Base-by-base conservation (phyloP, 176 grass and related monocot species). In the Musa beccarii region DNA sequence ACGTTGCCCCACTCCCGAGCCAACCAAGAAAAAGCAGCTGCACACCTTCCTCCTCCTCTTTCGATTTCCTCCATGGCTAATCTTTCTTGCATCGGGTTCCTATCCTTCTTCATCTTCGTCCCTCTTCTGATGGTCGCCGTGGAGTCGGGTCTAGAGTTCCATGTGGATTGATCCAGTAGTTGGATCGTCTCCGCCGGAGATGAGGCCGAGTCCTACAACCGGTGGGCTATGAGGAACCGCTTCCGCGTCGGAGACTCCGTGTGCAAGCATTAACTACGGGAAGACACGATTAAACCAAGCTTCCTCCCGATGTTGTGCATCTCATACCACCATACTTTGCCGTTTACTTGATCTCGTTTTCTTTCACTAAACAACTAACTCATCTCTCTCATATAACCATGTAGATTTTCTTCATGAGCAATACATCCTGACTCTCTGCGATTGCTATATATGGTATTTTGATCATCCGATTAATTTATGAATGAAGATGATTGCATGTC, bases 161-260 rank as follows among this genome's bases (percentile, higher is more conserved):
- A 11, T 59, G 83, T 81, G 1, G 83, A 78, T 9, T 78, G 83
- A 11, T 26, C 78, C 54, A 56, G 49, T 7, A 78, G 83, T 8
- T 85, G 83, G 83, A 51, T 49, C 1, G 15, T 77, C 15, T 78
- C 83, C 9, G 49, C 29, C 21, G 54, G 20, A 51, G 15, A 85
- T 4, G 64, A 80, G 3, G 15, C 78, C 29, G 78, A 75, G 26
- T 70, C 53, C 11, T 85, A 80, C 71, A 85, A 80, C 63, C 63
- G 69, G 11, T 85, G 83, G 83, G 76, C 78, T 34, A 79, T 55
- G 54, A 72, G 53, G 25, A 80, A 56, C 54, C 62, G 69, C 3
- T 85, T 85, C 62, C 77, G 77, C 16, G 72, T 81, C 9, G 73
- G 83, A 9, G 83, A 85, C 15, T 24, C 63, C 17, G 21, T 85